Base-by-base conservation (phyloP, 139 green algal genomes). In the Pedinophyceae sp. region DNA sequence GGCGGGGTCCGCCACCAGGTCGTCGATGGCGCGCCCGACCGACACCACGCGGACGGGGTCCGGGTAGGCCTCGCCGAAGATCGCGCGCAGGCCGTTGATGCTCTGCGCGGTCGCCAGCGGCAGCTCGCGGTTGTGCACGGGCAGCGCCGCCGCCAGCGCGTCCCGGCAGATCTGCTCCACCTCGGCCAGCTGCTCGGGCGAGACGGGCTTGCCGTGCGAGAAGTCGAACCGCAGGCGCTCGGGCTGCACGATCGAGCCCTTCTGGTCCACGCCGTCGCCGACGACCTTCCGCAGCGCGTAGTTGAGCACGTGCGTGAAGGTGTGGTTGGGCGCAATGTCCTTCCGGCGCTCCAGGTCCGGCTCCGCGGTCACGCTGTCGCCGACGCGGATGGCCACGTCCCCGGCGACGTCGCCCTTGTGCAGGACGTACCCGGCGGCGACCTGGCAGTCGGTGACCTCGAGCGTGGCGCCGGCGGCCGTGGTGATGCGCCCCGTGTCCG, bases 211-310 rank as follows among this genome's bases (percentile, higher is more conserved):
- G 34, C 34, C 10, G 69, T 97, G 91, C 48, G 70, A 83, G 69
- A 99, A 99, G 73, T 99, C 91, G 65, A 99, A 99, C 39, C 89
- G 82, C 54, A 98, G 77, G 62, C 80, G 81, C 56, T 95, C 85
- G 0, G 81, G 73, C 46, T 79, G 58, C 45, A 98, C 91, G 19
- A 97, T 81, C 17, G 82, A 94, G 47, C 92, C 92, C 74, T 95
- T 97, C 73, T 99, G 92, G 54, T 95, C 78, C 17, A 98, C 77
- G 40, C 90, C 75, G 30, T 93, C 79, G 2, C 92, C 91, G 50
- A 95, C 72, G 54, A 85, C 69, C 47, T 80, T 43, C 20, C 77
- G 63, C 52, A 99, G 75, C 17, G 81, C 91, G 49, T 73, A 84
- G 76, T 99, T 98, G 48, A 99, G 78, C 10, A 97, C 73, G 74